Evolutionary conservation across 768 basidiomycete species (phyloP).

Genomic region (Calocera cornea): DNA sequence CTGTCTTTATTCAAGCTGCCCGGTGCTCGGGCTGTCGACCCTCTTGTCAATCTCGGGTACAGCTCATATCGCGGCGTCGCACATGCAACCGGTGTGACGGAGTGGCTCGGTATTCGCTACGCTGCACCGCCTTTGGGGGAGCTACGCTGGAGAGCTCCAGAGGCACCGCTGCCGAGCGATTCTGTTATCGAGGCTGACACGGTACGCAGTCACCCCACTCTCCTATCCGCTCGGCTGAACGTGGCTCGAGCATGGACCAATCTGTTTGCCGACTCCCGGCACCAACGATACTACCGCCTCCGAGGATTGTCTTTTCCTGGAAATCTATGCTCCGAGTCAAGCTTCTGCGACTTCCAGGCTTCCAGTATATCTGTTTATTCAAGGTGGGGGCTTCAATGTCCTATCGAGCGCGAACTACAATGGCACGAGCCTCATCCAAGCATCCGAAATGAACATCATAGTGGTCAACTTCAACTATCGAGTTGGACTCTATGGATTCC

Average conservation of each 20-base stretch:
- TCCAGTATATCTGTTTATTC: conserved; percentile 15
- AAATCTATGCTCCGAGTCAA: conserved; percentile 12
- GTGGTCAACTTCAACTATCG: conserved; percentile 14
- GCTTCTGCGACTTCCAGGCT: conserved; percentile 9
- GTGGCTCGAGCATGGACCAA: not conserved
- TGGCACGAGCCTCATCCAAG: conserved; percentile 9
- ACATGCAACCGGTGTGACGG: not conserved
- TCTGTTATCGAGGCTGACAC: not conserved
- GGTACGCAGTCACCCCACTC: not conserved
- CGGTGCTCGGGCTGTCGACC: not conserved
- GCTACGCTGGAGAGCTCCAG: not conserved
- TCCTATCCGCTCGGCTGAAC: not conserved
- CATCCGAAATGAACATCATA: conserved; percentile 11
- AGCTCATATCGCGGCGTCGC: not conserved
- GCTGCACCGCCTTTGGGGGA: not conserved
- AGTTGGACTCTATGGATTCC: conserved; percentile 8
- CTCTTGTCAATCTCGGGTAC: not conserved
- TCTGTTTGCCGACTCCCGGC: not conserved
- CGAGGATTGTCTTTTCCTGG: conserved; percentile 13
- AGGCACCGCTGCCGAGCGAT: not conserved
- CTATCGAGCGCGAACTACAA: conserved; percentile 11
- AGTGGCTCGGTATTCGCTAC: not conserved
- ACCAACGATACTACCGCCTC: not conserved
- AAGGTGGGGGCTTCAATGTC: conserved; percentile 11
- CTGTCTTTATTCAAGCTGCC: not conserved